Conservation (phyloP, 768 basidiomycete genomes). For the Suillus clintonianus region DNA sequence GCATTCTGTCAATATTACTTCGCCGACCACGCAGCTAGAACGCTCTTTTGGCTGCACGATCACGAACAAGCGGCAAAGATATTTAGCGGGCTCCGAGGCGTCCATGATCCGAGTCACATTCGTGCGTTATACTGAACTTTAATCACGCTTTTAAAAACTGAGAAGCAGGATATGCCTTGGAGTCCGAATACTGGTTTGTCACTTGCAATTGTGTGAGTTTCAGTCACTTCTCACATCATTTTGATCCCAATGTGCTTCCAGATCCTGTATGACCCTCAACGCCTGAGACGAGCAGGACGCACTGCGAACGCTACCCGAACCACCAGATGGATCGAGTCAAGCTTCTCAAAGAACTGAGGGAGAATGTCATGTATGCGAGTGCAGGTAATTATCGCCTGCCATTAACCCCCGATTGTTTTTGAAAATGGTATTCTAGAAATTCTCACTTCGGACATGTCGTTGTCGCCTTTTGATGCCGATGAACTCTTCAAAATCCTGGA, state of each 20-base stretch:
- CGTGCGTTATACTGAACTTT: not conserved
- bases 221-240: not conserved
- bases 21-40: not conserved
- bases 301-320: constrained; percentile 9
- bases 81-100: not conserved
- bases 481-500: constrained; percentile 9
- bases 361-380: constrained; percentile 5
- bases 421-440: not conserved
- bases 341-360: constrained; percentile 7
- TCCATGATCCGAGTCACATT: not conserved
- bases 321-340: not conserved
- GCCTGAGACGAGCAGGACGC: not conserved
- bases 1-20: constrained; percentile 7
- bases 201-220: not conserved
- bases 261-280: not conserved
- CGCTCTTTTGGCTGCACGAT: constrained; percentile 7
- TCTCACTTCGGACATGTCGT: constrained; percentile 6
- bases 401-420: not conserved
- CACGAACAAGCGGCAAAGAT: not conserved
- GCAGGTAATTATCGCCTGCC: constrained; percentile 4
- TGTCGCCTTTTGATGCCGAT: constrained; percentile 5
- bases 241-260: not conserved
- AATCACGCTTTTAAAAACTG: not conserved
- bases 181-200: constrained; percentile 8
- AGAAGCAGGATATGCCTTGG: constrained; percentile 1